Evolutionary conservation across 257 asterid genomes (phyloP).

Genomic region (Solanum boliviense): DNA sequence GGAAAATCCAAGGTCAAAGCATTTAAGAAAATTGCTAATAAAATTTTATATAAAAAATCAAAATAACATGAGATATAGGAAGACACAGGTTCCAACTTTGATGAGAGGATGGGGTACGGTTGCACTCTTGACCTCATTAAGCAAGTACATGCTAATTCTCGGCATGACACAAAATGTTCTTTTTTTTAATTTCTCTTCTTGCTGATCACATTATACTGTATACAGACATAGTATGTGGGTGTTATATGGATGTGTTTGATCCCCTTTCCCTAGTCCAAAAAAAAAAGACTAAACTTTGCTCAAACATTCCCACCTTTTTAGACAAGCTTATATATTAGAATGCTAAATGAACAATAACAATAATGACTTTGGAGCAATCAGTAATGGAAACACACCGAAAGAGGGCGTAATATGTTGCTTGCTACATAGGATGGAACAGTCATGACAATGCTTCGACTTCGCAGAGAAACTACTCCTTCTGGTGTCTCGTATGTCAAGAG

Average conservation of each 20-base stretch:
- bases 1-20: background rate
- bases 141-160: background rate
- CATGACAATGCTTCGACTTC: constrained; percentile 68
- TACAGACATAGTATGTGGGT: background rate
- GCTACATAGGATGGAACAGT: constrained; percentile 85
- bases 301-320: background rate
- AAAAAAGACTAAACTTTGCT: background rate
- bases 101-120: background rate
- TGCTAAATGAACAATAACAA: background rate
- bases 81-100: background rate
- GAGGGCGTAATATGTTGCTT: constrained; percentile 62
- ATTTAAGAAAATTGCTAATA: background rate
- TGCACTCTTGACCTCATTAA: background rate
- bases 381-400: constrained; percentile 55
- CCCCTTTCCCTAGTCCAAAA: background rate
- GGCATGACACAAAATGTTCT: background rate
- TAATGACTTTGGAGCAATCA: background rate
- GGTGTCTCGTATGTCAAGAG: constrained; percentile 77
- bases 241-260: background rate
- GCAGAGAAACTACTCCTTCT: constrained; percentile 52
- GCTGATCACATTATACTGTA: background rate
- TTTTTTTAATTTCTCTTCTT: background rate
- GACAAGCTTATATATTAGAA: background rate
- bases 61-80: background rate
- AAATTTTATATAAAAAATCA: background rate